Percentiles rank a stretch among this genome's conserved stretches.
These are phyloP conservation scores for Monosporascus sp. DNA, from an alignment of 2,329 filamentous ascomycete species.

Conservation along the genomic window DNA sequence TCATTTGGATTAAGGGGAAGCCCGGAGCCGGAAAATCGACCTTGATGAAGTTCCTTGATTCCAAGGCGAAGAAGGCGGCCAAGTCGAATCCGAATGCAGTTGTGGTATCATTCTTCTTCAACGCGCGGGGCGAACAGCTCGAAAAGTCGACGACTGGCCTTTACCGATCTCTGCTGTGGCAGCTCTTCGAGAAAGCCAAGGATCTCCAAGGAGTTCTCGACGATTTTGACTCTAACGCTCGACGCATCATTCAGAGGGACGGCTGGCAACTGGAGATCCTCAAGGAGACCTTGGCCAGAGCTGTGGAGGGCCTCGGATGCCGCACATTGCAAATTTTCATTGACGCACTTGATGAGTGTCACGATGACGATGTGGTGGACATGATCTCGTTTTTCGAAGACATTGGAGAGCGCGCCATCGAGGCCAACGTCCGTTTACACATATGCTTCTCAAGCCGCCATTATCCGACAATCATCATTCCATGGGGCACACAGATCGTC, in stretches of 20 bases:
- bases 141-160: constrained; percentile 17
- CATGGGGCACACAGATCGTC: neutral
- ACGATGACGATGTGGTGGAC: neutral
- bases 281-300: too few species aligned
- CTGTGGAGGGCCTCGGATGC: too few species aligned
- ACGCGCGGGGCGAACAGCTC: constrained; percentile 11
- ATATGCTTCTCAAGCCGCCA: constrained; percentile 2
- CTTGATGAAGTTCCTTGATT: too few species aligned
- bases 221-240: neutral
- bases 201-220: neutral
- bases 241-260: neutral
- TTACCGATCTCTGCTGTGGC: constrained; percentile 13
- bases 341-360: constrained; percentile 5
- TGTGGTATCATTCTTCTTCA: constrained; percentile 14
- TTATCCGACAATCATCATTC: neutral
- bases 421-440: neutral
- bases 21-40: too few species aligned
- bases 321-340: neutral
- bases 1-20: too few species aligned
- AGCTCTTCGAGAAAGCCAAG: constrained; percentile 9
- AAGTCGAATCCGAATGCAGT: too few species aligned
- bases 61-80: neutral
- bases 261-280: too few species aligned
- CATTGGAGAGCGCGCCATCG: neutral
- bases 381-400: neutral